phyloP scores from a whole-genome alignment of 345 rosid species.

The Brassica nigra region DNA sequence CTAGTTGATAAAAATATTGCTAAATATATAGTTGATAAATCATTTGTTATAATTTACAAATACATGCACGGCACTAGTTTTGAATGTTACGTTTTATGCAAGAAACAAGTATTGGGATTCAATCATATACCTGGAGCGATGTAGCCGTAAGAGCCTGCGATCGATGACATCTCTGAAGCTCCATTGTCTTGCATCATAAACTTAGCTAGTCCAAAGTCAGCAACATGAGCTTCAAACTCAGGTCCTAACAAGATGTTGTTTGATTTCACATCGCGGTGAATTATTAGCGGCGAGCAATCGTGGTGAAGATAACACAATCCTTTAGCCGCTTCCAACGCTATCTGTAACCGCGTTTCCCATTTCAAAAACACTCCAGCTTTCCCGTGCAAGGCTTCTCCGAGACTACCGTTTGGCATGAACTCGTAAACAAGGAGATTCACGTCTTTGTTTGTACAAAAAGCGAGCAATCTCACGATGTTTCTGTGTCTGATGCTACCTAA shows the following conservation, averaged over 20 bases:
- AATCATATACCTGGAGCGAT: constrained; percentile 85
- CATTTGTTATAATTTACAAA: background rate
- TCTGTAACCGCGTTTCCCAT: constrained; percentile 79
- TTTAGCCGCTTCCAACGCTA: constrained; percentile 88
- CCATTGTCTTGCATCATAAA: constrained; percentile 77
- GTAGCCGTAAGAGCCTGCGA: constrained; percentile 96
- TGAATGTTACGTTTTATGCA: constrained; percentile 2
- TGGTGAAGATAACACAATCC: constrained; percentile 95
- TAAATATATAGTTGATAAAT: background rate
- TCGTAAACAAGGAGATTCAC: constrained; percentile 86
- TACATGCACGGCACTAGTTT: background rate
- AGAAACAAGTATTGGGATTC: background rate
- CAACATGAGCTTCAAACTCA: constrained; percentile 91
- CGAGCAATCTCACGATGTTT: constrained; percentile 84
- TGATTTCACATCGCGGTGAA: constrained; percentile 91
- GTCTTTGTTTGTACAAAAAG: constrained; percentile 81
- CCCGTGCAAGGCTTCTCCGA: constrained; percentile 87
- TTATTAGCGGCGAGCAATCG: constrained; percentile 84
- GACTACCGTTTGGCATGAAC: constrained; percentile 92
- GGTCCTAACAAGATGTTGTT: constrained; percentile 86
- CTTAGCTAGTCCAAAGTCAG: constrained; percentile 95
- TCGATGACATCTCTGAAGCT: constrained; percentile 91
- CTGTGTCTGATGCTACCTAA: constrained; percentile 87
- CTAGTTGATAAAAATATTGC: background rate
- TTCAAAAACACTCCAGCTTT: constrained; percentile 67